Evolutionary conservation across 164 flowering plant species (phyloP), one percentile per base, ranked within the genome.

Genomic region (Sextonia rubra): DNA sequence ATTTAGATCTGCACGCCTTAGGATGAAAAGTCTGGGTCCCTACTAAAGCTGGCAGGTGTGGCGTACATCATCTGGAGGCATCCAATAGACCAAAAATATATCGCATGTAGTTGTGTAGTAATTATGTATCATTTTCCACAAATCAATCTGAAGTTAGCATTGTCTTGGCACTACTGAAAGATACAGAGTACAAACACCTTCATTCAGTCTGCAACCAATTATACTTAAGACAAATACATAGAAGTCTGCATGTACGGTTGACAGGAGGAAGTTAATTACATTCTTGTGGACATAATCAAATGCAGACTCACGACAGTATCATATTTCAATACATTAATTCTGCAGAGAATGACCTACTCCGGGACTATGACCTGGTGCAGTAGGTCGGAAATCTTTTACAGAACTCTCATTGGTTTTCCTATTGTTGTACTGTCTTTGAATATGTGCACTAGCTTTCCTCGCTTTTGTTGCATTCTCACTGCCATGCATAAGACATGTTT

Each of bases 301-400:
- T 1, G 44, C 44, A 37, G 44, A 8, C 44, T 37, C 44, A 52
- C 17, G 14, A 52, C n/a, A 52, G 14, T 61, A 3, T 61, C 22
- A 12, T 25, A 12, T 61, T 61, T 61, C 64, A 61, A 25, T 61
- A 3, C 8, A 25, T 61, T 14, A 61, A 25, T 23, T 61, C 26
- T 23, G 30, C 15, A n/a, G 69, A 48, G 69, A 64, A 32, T 66
- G 49, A 26, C 69, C 69, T 32, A 66, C 22, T 15, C 69, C 69
- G 5, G 69, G 69, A 3, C 69, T 66, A 25, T 66, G 69, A 22
- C 69, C 69, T 2, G 69, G 69, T 66, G 55, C 49, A 7, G 49
- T 66, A 18, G 52, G 69, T 9, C 52, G 24, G 24, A 66, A 66
- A 22, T 66, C 27, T 20, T 37, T 24, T 2, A 18, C 52, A 11